Evolutionary conservation across 805 yeast genomes (phyloP).

Genomic region (Candida palmyrensis): DNA sequence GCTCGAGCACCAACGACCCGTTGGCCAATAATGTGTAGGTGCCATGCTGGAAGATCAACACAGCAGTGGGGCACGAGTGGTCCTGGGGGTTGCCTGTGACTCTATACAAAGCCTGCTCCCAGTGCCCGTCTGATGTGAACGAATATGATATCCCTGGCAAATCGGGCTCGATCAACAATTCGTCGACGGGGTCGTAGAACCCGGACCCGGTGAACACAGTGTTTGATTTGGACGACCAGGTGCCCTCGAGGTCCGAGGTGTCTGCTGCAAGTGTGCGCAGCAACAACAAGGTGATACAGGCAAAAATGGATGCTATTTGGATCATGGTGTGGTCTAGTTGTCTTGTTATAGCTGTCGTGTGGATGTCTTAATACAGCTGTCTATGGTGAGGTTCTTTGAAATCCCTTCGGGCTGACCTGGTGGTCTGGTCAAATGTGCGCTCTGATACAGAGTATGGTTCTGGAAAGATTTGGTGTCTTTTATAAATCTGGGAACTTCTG

Average conservation of each 20-base stretch:
- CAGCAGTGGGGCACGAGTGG: constrained; percentile 82
- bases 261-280: constrained; percentile 33
- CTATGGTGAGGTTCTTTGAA: not conserved
- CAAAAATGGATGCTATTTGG: constrained; percentile 4
- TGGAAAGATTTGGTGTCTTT: no score
- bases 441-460: no score
- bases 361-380: not conserved
- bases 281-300: constrained; percentile 6
- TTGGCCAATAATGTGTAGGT: constrained; percentile 56
- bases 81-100: constrained; percentile 63
- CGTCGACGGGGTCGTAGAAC: constrained; percentile 94
- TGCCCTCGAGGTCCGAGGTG: constrained; percentile 61
- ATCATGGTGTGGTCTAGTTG: constrained; percentile 3
- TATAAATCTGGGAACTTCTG: no score
- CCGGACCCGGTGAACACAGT: constrained; percentile 96
- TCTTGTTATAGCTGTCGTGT: not conserved
- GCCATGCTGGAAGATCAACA: constrained; percentile 86
- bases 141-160: constrained; percentile 92
- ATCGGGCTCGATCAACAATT: constrained; percentile 89
- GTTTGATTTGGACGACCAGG: constrained; percentile 93
- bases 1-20: constrained; percentile 66
- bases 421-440: no score
- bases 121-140: constrained; percentile 88
- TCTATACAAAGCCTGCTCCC: constrained; percentile 85
- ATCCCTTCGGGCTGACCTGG: no score